These are phyloP conservation scores for Leccinum sublutescens DNA, from an alignment of 768 basidiomycete genomes.

Conservation along the genomic window DNA sequence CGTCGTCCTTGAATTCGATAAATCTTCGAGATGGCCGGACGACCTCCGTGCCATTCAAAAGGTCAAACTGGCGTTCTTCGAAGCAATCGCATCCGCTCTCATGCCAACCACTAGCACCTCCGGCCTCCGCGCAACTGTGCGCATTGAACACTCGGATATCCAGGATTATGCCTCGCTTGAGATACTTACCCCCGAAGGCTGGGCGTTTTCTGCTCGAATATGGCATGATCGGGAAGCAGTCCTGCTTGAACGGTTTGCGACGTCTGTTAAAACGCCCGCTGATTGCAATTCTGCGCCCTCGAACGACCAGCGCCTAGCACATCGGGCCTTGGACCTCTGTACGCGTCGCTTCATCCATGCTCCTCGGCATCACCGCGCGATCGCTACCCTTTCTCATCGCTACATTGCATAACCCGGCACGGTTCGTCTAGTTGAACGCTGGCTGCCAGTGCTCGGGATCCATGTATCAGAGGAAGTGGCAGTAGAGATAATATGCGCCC, in stretches of 20 bases:
- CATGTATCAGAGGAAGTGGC: conserved; percentile 71
- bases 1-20: conserved; percentile 85
- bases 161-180: conserved; percentile 74
- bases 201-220: conserved; percentile 82
- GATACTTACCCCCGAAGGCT: conserved; percentile 78
- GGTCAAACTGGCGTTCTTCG: conserved; percentile 90
- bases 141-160: conserved; percentile 57
- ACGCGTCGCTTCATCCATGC: conserved; percentile 71
- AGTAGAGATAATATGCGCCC: conserved; percentile 82
- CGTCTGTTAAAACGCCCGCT: conserved; percentile 35
- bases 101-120: conserved; percentile 41
- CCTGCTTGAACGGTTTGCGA: conserved; percentile 68
- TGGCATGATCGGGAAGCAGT: conserved; percentile 85
- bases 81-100: conserved; percentile 68
- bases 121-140: conserved; percentile 57
- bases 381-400: conserved; percentile 77
- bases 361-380: conserved; percentile 82
- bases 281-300: conserved; percentile 9
- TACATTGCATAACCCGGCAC: conserved; percentile 80
- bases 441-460: conserved; percentile 68
- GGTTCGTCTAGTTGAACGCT: conserved; percentile 85
- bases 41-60: conserved; percentile 90
- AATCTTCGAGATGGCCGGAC: conserved; percentile 92
- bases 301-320: conserved; percentile 52
- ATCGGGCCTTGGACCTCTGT: conserved; percentile 59